Base-by-base conservation (phyloP, 2,329 filamentous ascomycete genomes). In the Huntiella bhutanensis region DNA sequence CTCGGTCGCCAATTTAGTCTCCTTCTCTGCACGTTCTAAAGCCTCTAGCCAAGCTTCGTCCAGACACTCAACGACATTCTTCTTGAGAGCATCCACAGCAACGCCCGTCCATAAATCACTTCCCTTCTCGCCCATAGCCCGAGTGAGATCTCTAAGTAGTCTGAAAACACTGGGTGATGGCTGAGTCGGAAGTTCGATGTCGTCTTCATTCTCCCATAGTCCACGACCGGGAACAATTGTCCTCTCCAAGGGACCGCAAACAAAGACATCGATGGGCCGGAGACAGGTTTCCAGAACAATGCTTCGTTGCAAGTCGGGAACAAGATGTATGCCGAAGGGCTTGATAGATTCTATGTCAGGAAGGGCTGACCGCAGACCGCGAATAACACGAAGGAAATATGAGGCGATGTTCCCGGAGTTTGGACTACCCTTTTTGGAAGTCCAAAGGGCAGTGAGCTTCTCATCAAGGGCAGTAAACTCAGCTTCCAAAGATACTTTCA, bases 181-280 rank as follows among this genome's bases (percentile, higher is more conserved):
- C 55, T 91, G 83, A 4, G 76, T 69, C 0, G 88, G 88, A 37
- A 94, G 59, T n/a, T 13, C 28, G 4, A 10, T 33, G 19, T 75
- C 67, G 0, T 82, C 82, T 34, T 73, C 66, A 1, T 82, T 82
- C 57, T 92, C 85, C 87, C 87, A 95, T 0, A 95, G 65, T 0
- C 73, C 68, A 44, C 77, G 69, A 5, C 79, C 77, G 2, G 70
- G 67, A 1, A 82, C 68, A 22, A 56, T 62, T 46, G 63, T 69
- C 41, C 62, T 59, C 1, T 64, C 59, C 36, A 71, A 58, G 0
- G 63, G 58, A 3, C 57, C 56, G n/a, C 58, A 57, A 1, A 59
- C 53, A 44, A 77, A 66, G 44, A 67, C 56, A 45, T 70, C 60
- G 33, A 81, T 55, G 0, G 74, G 64, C 0, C 64, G 57, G 10